Conservation (phyloP, 1,284 basidiomycete genomes). For the Austropuccinia psidii region DNA sequence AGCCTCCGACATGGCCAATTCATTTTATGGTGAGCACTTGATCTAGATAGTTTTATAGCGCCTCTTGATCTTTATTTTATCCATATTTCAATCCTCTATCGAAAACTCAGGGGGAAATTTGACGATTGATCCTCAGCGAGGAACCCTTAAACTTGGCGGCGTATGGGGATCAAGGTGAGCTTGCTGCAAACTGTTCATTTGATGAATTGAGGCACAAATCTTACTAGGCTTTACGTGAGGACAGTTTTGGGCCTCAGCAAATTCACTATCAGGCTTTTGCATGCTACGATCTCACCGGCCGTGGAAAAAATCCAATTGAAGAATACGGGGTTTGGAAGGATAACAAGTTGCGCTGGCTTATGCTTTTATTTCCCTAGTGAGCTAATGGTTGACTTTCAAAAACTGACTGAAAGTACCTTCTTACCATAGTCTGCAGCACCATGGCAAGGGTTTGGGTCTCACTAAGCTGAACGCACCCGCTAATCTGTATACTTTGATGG, state of each 20-base stretch:
- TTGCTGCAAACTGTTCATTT: too few species aligned
- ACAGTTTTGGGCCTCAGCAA: slow-evolving; percentile 7
- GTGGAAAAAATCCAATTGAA: slow-evolving; percentile 41
- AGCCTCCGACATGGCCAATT: background rate
- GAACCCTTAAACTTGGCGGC: background rate
- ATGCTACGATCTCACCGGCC: slow-evolving; percentile 42
- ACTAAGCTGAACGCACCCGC: too few species aligned
- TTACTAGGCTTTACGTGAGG: slow-evolving; percentile 36
- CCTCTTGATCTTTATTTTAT: too few species aligned
- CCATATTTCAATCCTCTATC: background rate
- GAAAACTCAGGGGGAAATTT: background rate
- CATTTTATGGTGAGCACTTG: slow-evolving; percentile 42
- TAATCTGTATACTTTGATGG: too few species aligned
- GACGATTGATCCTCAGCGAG: background rate
- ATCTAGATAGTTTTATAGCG: background rate
- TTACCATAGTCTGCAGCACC: too few species aligned
- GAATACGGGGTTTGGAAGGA: too few species aligned
- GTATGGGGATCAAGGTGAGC: background rate
- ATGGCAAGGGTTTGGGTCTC: too few species aligned
- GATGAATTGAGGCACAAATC: too few species aligned
- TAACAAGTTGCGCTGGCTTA: too few species aligned
- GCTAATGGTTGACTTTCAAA: too few species aligned
- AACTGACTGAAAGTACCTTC: too few species aligned
- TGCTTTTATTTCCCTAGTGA: too few species aligned
- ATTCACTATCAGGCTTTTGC: slow-evolving; percentile 38